Percentiles rank a stretch among this genome's conserved stretches.
Conservation (phyloP, 805 yeast genomes). For the Candida peoriensis region DNA sequence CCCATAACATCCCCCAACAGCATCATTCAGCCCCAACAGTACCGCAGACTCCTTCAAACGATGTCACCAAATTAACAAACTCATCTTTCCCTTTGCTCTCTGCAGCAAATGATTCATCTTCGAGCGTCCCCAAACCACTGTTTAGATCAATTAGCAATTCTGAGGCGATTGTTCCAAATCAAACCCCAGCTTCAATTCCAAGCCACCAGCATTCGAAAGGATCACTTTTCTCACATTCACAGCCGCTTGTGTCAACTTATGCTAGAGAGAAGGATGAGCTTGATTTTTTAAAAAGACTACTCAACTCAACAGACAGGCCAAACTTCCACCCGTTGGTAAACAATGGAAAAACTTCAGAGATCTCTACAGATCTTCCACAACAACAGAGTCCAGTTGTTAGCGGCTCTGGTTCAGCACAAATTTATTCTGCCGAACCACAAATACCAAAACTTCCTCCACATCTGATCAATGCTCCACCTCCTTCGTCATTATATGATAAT, state of each 20-base stretch:
- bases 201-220: not conserved
- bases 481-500: constrained; percentile 79
- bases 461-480: constrained; percentile 79
- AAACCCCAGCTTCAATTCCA: not conserved
- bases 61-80: no score
- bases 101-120: no score
- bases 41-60: no score
- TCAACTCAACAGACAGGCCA: no score
- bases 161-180: not conserved
- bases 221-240: no score
- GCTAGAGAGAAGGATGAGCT: not conserved
- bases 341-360: not conserved
- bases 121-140: no score
- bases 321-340: no score
- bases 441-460: constrained; percentile 81
- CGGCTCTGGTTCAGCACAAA: not conserved
- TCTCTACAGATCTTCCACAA: not conserved
- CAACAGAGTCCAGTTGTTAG: not conserved
- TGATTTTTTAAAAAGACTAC: not conserved
- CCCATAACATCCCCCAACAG: no score
- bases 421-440: constrained; percentile 50
- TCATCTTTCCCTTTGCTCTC: no score
- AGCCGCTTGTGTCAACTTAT: no score
- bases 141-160: no score
- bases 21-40: no score